A percentile compares a stretch with the other conserved stretches of the same genome.
phyloP scores from a whole-genome alignment of 148 eudicot species.

The Silene conica region DNA sequence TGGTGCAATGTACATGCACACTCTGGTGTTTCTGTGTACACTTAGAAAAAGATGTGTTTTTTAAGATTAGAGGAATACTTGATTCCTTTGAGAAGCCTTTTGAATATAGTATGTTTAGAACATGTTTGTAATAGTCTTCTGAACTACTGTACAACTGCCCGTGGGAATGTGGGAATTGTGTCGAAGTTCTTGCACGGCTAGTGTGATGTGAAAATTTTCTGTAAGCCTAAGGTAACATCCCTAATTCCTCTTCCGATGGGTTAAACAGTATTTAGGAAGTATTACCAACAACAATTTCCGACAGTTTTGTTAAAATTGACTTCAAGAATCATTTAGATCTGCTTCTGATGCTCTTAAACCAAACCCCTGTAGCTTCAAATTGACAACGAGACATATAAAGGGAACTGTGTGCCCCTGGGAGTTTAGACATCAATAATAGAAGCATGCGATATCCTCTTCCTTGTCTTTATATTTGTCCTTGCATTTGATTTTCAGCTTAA shows the following conservation, averaged over 20 bases:
- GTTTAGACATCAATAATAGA: not conserved
- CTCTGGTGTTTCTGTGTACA: not conserved
- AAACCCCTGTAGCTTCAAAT: not conserved
- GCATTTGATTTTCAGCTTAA: constrained; percentile 53
- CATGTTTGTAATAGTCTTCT: not conserved
- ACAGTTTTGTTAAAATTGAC: not conserved
- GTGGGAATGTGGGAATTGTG: no score
- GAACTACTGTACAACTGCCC: not conserved
- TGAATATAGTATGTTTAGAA: not conserved
- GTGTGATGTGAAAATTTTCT: not conserved
- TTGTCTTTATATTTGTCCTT: constrained; percentile 9
- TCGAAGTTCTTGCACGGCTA: not conserved
- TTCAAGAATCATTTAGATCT: not conserved
- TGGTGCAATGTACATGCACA: not conserved
- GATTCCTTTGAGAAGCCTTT: not conserved
- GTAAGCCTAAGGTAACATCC: not conserved
- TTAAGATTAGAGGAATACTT: not conserved
- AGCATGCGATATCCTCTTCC: not conserved
- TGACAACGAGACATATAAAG: not conserved
- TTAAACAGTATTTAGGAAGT: not conserved
- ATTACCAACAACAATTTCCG: not conserved
- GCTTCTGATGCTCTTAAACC: not conserved
- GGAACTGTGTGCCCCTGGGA: not conserved
- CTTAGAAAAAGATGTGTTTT: not conserved
- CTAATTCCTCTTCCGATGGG: not conserved